These are phyloP conservation scores for Vigna hirtella DNA, from an alignment of 306 rosid species.

Conservation along the genomic window DNA sequence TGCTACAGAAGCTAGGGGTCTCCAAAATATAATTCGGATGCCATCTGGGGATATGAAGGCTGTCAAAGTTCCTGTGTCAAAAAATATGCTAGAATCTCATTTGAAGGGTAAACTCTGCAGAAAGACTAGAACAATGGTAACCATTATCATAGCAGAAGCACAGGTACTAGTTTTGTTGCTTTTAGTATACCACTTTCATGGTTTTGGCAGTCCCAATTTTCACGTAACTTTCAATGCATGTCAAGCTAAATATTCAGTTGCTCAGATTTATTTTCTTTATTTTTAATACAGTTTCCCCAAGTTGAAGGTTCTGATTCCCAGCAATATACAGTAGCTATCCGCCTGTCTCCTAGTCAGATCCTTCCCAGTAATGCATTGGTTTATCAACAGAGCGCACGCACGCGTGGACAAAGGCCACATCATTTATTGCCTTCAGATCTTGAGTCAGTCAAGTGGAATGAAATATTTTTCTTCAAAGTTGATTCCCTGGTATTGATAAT, in stretches of 20 bases:
- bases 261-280: slow-evolving; percentile 13
- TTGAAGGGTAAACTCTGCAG: slow-evolving; percentile 65
- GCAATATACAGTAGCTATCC: slow-evolving; percentile 78
- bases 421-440: slow-evolving; percentile 60
- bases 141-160: slow-evolving; percentile 74
- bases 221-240: slow-evolving; percentile 4
- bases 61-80: slow-evolving; percentile 89
- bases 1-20: slow-evolving; percentile 86
- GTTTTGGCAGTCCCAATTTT: slow-evolving; percentile 25
- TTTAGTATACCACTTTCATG: slow-evolving; percentile 6
- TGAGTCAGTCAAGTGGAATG: slow-evolving; percentile 88
- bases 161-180: slow-evolving; percentile 59
- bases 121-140: slow-evolving; percentile 76
- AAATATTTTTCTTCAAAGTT: slow-evolving; percentile 92
- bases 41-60: slow-evolving; percentile 93
- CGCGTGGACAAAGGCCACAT: slow-evolving; percentile 74
- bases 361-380: slow-evolving; percentile 52
- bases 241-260: slow-evolving; percentile 10
- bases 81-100: slow-evolving; percentile 92
- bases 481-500: slow-evolving; percentile 72
- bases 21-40: slow-evolving; percentile 74
- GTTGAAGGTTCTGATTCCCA: slow-evolving; percentile 67
- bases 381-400: slow-evolving; percentile 90
- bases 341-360: slow-evolving; percentile 67
- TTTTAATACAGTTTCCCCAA: slow-evolving; percentile 73